Base-by-base conservation (phyloP, 192 early-diverging fungal species). In the Coemansia sp. region DNA sequence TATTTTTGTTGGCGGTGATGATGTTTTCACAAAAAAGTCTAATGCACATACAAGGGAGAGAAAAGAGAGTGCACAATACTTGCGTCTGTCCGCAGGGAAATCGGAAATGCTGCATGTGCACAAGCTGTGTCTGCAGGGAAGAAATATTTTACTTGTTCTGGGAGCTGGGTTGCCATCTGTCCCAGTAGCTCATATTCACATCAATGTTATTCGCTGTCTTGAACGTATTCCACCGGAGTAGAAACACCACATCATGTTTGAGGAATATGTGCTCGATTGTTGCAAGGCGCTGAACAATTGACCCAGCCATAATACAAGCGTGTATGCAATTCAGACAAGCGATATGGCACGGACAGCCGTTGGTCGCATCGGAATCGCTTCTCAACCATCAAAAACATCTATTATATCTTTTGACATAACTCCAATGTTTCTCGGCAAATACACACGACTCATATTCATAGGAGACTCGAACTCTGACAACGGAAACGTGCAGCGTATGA, bases 381-480 rank as follows among this genome's bases (percentile, higher is more conserved):
- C 13, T 11, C 4, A 34, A 34, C 33, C 33, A 34, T 34, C 9
- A 34, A 36, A 11, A 6, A 36, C 34, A 36, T 11, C 13, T 11
- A 36, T 11, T 36, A 6, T 11, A 36, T 36, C 34, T 6, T 25
- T 48, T 48, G 23, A 11, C 3, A 11, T 22, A 25, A 6, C 4
- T 25, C 14, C 52, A 19, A 53, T 68, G 62, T 33, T 70, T 8
- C 57, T 76, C 10, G 57, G 42, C 20, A 62, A 36, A 30, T 78
- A 65, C 59, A 36, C 55, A 11, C 56, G 62, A 27, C 62, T 80
- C 34, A 48, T 80, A 23, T 70, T 80, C 44, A 53, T 80, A 27
- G 77, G 77, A 41, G 77, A 80, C 33, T 80, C 77, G 13, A 80
- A 74, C 20, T 56, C 64, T 19, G 77, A 80, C 50, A 80, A 57